These are phyloP conservation scores for Ceriops tagal DNA, from an alignment of 345 rosid species.

Conservation along the genomic window DNA sequence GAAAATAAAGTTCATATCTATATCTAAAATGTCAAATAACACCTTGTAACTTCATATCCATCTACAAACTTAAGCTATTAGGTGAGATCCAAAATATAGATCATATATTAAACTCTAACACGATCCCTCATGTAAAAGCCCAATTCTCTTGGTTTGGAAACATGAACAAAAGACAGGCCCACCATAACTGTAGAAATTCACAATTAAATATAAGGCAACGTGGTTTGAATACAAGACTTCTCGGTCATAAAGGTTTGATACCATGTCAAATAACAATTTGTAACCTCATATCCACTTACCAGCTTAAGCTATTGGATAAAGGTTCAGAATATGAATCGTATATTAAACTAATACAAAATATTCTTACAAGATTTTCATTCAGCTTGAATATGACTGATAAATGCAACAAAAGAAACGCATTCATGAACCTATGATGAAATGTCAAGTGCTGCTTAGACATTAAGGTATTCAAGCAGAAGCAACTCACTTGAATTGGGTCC, in stretches of 20 bases:
- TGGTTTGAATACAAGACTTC: neutral
- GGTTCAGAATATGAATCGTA: neutral
- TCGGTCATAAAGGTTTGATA: neutral
- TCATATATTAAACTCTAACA: no score
- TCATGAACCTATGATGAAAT: neutral
- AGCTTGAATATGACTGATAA: neutral
- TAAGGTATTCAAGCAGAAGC: conserved; percentile 8
- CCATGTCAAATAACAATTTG: neutral
- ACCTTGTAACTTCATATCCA: no score
- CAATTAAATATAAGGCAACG: no score
- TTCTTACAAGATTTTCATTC: neutral
- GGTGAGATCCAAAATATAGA: no score
- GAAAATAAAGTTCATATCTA: no score
- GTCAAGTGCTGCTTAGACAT: neutral
- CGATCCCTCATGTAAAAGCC: no score
- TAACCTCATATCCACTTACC: neutral
- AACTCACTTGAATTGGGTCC: conserved; percentile 74
- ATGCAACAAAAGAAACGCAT: neutral
- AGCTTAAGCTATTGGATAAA: neutral
- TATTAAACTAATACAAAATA: neutral
- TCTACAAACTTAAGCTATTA: no score
- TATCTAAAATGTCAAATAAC: no score
- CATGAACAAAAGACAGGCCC: no score
- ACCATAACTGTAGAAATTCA: no score
- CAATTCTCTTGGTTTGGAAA: no score